A percentile compares a stretch with the other conserved stretches of the same genome.
Conservation (phyloP, 352 stramenopile species). For the Pythium apleroticum region DNA sequence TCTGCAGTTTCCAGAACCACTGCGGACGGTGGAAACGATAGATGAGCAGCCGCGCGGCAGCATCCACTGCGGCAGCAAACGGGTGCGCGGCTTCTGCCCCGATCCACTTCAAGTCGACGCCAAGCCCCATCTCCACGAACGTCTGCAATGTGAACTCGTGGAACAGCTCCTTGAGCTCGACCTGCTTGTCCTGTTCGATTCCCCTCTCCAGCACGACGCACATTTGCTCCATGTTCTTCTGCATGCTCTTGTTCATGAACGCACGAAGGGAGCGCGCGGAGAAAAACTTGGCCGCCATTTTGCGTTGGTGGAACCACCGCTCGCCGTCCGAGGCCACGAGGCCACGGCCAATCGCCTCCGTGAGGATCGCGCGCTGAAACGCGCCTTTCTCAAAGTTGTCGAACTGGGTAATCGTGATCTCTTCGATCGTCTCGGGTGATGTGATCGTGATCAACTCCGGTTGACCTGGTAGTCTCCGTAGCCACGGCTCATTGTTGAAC, state of each 20-base stretch:
- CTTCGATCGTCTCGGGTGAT: slow-evolving; percentile 27
- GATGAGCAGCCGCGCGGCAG: not conserved
- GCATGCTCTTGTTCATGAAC: slow-evolving; percentile 22
- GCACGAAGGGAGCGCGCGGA: slow-evolving; percentile 27
- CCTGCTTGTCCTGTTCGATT: not conserved
- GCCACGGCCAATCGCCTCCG: slow-evolving; percentile 23
- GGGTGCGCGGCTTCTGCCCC: slow-evolving; percentile 4
- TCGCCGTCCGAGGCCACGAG: slow-evolving; percentile 31
- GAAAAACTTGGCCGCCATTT: slow-evolving; percentile 32
- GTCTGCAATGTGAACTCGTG: slow-evolving; percentile 52
- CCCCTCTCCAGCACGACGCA: slow-evolving; percentile 1
- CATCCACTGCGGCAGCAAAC: not conserved
- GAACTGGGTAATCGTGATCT: slow-evolving; percentile 37
- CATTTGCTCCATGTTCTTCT: slow-evolving; percentile 15
- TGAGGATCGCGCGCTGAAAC: slow-evolving; percentile 19
- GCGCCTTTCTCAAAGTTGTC: slow-evolving; percentile 33
- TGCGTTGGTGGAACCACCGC: slow-evolving; percentile 33
- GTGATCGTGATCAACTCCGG: slow-evolving; percentile 24
- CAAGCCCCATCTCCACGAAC: slow-evolving; percentile 55
- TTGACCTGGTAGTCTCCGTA: slow-evolving; percentile 15
- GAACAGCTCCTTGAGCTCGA: slow-evolving; percentile 36
- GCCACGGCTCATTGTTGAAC: slow-evolving; percentile 23
- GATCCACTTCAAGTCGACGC: slow-evolving; percentile 42
- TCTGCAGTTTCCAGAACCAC: not conserved
- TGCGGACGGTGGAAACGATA: not conserved